Evolutionary conservation across 768 basidiomycete species (phyloP).

Genomic region (Kwoniella sp.): DNA sequence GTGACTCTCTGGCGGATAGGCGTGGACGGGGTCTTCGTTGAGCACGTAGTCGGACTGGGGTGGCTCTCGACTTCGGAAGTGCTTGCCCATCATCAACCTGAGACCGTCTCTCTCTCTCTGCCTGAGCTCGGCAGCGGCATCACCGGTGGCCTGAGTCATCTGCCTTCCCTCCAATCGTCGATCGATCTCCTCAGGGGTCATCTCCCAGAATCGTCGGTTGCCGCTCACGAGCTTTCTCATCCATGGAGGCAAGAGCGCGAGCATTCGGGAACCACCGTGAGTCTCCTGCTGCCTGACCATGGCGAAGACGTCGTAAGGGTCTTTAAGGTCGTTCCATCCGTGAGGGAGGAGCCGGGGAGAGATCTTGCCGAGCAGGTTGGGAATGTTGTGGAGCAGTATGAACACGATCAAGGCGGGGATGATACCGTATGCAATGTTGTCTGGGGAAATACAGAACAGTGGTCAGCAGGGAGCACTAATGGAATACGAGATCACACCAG

Average conservation of each 20-base stretch:
- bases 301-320: constrained; percentile 44
- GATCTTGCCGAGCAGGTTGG: constrained; percentile 64
- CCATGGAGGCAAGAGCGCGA: constrained; percentile 46
- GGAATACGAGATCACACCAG: constrained; percentile 32
- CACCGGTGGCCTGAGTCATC: constrained; percentile 33
- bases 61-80: background rate
- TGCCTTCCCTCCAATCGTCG: constrained; percentile 39
- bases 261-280: constrained; percentile 24
- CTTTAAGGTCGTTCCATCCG: constrained; percentile 50
- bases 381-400: constrained; percentile 71
- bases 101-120: constrained; percentile 46
- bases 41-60: background rate
- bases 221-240: constrained; percentile 42
- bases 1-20: background rate
- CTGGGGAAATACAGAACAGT: constrained; percentile 10
- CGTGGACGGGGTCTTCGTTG: background rate
- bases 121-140: constrained; percentile 38
- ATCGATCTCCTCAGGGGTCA: constrained; percentile 47
- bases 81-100: constrained; percentile 34
- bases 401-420: constrained; percentile 77
- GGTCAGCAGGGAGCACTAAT: constrained; percentile 16
- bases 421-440: constrained; percentile 84
- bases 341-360: constrained; percentile 54
- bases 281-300: constrained; percentile 40
- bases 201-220: constrained; percentile 44